Evolutionary conservation across 1,139 yeast species (phyloP), one percentile per base, ranked within the genome.

Genomic region (Protomyces macrosporus): DNA sequence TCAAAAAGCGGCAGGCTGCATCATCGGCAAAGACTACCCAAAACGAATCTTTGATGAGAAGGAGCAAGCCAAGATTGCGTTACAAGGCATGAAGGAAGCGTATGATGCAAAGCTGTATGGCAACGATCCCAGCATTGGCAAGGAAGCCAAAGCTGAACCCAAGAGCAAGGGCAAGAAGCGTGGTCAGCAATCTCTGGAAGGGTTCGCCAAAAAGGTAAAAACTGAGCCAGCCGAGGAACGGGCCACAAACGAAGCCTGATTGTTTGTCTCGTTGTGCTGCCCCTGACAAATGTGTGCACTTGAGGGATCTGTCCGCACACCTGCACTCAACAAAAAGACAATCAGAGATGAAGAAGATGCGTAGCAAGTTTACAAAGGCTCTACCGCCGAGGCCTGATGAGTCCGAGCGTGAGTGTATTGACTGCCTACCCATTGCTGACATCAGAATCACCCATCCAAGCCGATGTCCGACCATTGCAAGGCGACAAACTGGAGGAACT

Each of bases 101-200:
- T 60, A 60, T 33, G 59, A 16, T 7, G 63, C 63, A 9, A 45
- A 54, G 12, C 55, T 60, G 14, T 48, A 53, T 37, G 63, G 63
- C 14, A 39, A 60, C 53, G 53, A 45, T 16, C 3, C 23, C 14
- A n/a, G 45, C 6, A 51, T 60, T 50, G 34, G 36, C 39, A 53
- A 30, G 30, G 58, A 42, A 14, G 35, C 32, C 16, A 7, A 10
- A 9, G 14, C 35, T 50, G 35, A 7, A n/a, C 37, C 55, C 6
- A 12, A 12, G 9, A 14, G 12, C 30, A 52, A 35, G 30, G 30
- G 36, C 32, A 58, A 58, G 53, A 39, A 55, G 23, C 53, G 53
- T n/a, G 56, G 53, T 4, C 56, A 58, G 56, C 62, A 58, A 23
- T 16, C 40, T 30, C 40, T 58, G 45, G 62, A 58, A 14, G 23